phyloP scores from a whole-genome alignment of 148 eudicot genomes.

The Dianthus caryophyllus region DNA sequence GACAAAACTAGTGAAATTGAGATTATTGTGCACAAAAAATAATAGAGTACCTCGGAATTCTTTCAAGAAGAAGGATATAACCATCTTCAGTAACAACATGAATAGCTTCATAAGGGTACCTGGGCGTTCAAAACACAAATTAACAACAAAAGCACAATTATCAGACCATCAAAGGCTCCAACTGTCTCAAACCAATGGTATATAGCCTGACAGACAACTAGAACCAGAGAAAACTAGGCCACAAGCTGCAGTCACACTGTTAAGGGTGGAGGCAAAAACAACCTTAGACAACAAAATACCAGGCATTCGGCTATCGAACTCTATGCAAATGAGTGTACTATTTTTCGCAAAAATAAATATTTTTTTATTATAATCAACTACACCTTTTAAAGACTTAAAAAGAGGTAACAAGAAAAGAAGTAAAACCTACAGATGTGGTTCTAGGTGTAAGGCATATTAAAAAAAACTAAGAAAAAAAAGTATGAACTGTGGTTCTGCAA shows the following conservation, averaged over 20 bases:
- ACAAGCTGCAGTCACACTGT: background rate
- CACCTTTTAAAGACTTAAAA: no score
- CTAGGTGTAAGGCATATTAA: no score
- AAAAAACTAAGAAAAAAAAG: no score
- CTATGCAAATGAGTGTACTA: no score
- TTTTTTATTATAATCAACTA: no score
- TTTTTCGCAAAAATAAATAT: no score
- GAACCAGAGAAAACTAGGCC: background rate
- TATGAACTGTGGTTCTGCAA: no score
- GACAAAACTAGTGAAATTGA: background rate
- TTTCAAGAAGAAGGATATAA: constrained; percentile 85
- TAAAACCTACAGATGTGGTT: no score
- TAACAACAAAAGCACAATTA: constrained; percentile 5
- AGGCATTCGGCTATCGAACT: no score
- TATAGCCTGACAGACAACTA: background rate
- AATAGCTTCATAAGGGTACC: constrained; percentile 98
- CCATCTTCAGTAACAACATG: constrained; percentile 89
- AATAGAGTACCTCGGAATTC: constrained; percentile 75
- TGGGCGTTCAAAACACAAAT: constrained; percentile 19
- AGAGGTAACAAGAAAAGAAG: no score
- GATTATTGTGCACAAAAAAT: background rate
- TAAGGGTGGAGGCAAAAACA: no score
- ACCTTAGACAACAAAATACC: no score
- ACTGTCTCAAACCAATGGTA: background rate
- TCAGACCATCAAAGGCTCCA: background rate